These are phyloP conservation scores for Garcia nutans DNA, from an alignment of 345 rosid genomes.

Conservation along the genomic window DNA sequence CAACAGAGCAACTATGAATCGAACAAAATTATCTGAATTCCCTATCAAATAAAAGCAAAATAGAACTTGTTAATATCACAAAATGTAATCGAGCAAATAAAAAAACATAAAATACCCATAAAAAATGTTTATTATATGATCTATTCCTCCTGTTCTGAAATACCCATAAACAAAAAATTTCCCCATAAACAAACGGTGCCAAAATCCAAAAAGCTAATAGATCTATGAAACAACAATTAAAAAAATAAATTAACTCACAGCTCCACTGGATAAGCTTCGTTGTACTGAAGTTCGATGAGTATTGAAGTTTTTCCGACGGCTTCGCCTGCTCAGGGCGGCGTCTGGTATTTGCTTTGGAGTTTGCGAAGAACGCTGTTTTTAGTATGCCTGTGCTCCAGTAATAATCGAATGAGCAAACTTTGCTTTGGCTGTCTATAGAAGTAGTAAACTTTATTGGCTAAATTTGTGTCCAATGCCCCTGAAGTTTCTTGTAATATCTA, in stretches of 20 bases:
- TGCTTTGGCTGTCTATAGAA: neutral
- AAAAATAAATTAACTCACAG: constrained; percentile 10
- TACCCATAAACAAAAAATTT: neutral
- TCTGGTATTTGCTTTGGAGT: neutral
- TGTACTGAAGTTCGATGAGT: neutral
- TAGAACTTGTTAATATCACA: neutral
- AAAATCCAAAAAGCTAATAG: neutral
- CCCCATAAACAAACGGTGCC: neutral
- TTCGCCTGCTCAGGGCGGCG: neutral
- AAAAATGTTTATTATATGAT: neutral
- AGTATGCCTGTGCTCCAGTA: too few relatives aligned
- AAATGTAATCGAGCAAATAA: neutral
- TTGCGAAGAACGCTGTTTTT: neutral
- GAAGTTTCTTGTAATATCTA: neutral
- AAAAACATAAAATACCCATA: neutral
- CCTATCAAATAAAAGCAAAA: neutral
- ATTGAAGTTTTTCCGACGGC: too few relatives aligned
- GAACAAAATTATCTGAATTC: neutral
- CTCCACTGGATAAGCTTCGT: neutral
- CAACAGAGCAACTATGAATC: neutral
- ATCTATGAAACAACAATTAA: constrained; percentile 6
- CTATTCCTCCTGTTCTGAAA: neutral
- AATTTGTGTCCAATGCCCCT: neutral
- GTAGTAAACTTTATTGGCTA: neutral
- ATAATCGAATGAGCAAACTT: neutral